Percentiles rank a stretch among this genome's conserved stretches.
Evolutionary conservation across 805 yeast genomes (phyloP).

Genomic region (Candida glaebosa): DNA sequence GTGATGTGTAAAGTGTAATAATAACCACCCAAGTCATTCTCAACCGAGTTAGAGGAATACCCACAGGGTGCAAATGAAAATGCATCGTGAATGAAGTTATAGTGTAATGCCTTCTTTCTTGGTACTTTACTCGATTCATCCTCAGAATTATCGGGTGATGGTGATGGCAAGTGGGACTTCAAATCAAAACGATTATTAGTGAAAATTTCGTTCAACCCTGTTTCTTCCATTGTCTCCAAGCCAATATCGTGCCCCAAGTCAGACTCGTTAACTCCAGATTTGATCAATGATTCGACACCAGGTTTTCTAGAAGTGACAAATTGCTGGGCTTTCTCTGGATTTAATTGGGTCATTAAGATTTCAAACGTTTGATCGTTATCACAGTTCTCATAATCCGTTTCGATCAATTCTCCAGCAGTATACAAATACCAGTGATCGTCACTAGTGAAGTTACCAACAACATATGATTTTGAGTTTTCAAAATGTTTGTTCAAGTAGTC

Average conservation of each 20-base stretch:
- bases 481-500: conserved; percentile 64
- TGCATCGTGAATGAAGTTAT: conserved; percentile 66
- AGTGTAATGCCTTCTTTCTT: not conserved
- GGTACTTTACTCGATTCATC: conserved; percentile 11
- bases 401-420: conserved; percentile 46
- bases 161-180: conserved; percentile 29
- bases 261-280: conserved; percentile 47
- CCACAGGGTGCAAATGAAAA: conserved; percentile 95
- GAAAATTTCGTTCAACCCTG: conserved; percentile 63
- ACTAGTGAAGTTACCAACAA: conserved; percentile 71
- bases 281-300: conserved; percentile 35
- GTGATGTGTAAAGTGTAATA: conserved; percentile 89
- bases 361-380: conserved; percentile 75
- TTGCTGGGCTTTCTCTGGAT: conserved; percentile 50
- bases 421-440: conserved; percentile 91
- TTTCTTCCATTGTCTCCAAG: conserved; percentile 55
- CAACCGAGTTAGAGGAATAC: conserved; percentile 80
- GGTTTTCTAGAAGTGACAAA: conserved; percentile 56
- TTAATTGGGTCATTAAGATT: conserved; percentile 83
- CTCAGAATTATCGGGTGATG: conserved; percentile 28
- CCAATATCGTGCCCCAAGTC: conserved; percentile 84
- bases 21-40: conserved; percentile 42
- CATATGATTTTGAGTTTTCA: conserved; percentile 56
- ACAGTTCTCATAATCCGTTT: not conserved
- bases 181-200: conserved; percentile 4